These are phyloP conservation scores for Erysiphe neolycopersici DNA, from an alignment of 2,329 filamentous ascomycete genomes.

Conservation along the genomic window DNA sequence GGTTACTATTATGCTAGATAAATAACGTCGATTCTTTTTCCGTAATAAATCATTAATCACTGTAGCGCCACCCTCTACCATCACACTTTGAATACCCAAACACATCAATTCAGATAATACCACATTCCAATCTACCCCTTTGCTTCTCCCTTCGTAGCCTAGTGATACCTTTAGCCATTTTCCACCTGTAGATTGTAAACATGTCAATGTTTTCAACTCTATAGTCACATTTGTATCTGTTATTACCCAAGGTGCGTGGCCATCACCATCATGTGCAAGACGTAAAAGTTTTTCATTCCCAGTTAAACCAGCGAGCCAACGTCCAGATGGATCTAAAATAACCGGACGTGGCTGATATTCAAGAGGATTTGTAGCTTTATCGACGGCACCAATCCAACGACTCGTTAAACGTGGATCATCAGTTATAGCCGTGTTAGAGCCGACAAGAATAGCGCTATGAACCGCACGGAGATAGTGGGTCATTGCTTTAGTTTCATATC, in stretches of 20 bases:
- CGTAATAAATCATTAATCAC: slow-evolving; percentile 65
- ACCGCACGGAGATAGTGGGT: slow-evolving; percentile 67
- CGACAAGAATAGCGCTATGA: slow-evolving; percentile 66
- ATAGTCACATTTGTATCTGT: slow-evolving; percentile 12
- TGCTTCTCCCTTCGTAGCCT: background rate
- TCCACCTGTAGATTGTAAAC: slow-evolving; percentile 2
- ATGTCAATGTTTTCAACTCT: background rate
- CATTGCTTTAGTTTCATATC: slow-evolving; percentile 65
- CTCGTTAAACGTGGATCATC: slow-evolving; percentile 71
- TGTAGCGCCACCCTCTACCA: slow-evolving; percentile 70
- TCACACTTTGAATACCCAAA: slow-evolving; percentile 36
- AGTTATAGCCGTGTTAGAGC: slow-evolving; percentile 56
- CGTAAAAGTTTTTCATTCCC: slow-evolving; percentile 3
- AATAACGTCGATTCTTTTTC: slow-evolving; percentile 27
- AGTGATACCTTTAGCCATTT: slow-evolving; percentile 1
- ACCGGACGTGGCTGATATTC: slow-evolving; percentile 51
- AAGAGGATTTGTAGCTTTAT: slow-evolving; percentile 16
- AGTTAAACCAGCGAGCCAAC: slow-evolving; percentile 29
- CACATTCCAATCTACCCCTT: slow-evolving; percentile 5
- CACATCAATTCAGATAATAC: slow-evolving; percentile 3
- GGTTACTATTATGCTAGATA: slow-evolving; percentile 63
- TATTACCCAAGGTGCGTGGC: slow-evolving; percentile 35
- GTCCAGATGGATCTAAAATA: slow-evolving; percentile 50
- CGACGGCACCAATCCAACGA: slow-evolving; percentile 16
- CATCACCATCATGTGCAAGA: slow-evolving; percentile 2